Percentiles rank a stretch among this genome's conserved stretches.
phyloP scores from a whole-genome alignment of 768 basidiomycete genomes.

The Austroboletus eburneus region DNA sequence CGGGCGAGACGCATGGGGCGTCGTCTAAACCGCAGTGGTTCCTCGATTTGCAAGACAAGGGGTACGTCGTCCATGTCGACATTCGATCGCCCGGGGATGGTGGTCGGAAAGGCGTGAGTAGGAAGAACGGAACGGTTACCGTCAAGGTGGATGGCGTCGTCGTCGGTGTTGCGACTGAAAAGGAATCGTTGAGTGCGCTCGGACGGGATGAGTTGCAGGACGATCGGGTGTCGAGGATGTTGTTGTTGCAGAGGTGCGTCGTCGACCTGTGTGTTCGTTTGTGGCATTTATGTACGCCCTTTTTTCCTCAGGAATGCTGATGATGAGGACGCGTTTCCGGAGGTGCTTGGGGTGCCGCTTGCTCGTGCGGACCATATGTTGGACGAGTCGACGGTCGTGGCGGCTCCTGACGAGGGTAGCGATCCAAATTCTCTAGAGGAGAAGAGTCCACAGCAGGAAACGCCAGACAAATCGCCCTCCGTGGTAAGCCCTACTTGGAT shows the following conservation, averaged over 20 bases:
- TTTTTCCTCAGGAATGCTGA: constrained; percentile 46
- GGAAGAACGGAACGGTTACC: constrained; percentile 9
- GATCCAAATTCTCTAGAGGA: constrained; percentile 17
- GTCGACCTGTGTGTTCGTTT: neutral
- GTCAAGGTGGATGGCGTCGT: constrained; percentile 34
- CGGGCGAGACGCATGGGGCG: constrained; percentile 57
- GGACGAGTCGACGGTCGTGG: constrained; percentile 33
- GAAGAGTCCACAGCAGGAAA: constrained; percentile 16
- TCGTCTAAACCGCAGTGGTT: constrained; percentile 73
- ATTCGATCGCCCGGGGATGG: constrained; percentile 46
- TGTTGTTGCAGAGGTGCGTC: constrained; percentile 62
- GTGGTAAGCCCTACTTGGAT: constrained; percentile 18
- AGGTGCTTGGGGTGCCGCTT: constrained; percentile 55
- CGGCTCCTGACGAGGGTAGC: constrained; percentile 11
- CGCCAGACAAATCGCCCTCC: constrained; percentile 13
- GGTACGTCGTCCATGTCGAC: constrained; percentile 53
- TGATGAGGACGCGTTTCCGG: constrained; percentile 55
- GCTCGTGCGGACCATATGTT: constrained; percentile 59
- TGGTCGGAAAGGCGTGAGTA: constrained; percentile 1
- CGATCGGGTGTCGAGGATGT: constrained; percentile 61
- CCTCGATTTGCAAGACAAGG: constrained; percentile 54
- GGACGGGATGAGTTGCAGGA: constrained; percentile 78
- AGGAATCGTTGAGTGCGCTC: constrained; percentile 66
- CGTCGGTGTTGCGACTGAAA: constrained; percentile 59
- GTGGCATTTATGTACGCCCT: constrained; percentile 1